phyloP scores from a whole-genome alignment of 2,329 filamentous ascomycete species.

The Celoporthe dispersa region DNA sequence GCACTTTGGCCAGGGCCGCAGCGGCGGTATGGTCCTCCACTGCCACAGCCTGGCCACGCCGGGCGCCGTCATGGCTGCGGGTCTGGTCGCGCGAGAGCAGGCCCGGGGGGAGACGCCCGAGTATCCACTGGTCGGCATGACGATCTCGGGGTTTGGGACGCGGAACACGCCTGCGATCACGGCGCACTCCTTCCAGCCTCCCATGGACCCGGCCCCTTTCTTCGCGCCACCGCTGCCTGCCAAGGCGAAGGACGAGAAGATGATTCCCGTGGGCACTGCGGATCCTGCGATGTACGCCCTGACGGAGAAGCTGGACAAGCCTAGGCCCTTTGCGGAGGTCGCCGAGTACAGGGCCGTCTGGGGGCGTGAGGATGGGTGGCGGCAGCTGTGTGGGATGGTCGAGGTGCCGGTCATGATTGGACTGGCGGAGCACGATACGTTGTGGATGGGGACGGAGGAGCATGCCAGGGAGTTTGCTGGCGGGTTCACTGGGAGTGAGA shows the following conservation, averaged over 20 bases:
- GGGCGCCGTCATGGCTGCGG: constrained; percentile 31
- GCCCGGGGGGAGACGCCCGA: neutral
- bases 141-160: constrained; percentile 33
- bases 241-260: constrained; percentile 28
- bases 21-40: constrained; percentile 30
- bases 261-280: constrained; percentile 30
- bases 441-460: constrained; percentile 30
- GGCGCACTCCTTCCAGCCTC: neutral
- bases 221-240: constrained; percentile 14
- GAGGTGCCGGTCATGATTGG: constrained; percentile 31
- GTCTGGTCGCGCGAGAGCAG: constrained; percentile 21
- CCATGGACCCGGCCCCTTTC: constrained; percentile 13
- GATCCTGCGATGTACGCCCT: constrained; percentile 29
- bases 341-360: constrained; percentile 17
- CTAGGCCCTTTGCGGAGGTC: constrained; percentile 29
- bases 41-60: constrained; percentile 33
- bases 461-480: constrained; percentile 29
- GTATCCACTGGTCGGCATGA: constrained; percentile 33
- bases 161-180: neutral
- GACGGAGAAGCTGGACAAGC: constrained; percentile 28
- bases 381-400: constrained; percentile 21
- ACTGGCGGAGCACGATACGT: constrained; percentile 31
- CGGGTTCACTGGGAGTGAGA: constrained; percentile 29
- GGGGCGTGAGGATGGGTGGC: constrained; percentile 17
- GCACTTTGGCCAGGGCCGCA: constrained; percentile 31